Evolutionary conservation across 2,329 filamentous ascomycete species (phyloP), one percentile per base, ranked within the genome.

Genomic region (Diaporthe velutina): DNA sequence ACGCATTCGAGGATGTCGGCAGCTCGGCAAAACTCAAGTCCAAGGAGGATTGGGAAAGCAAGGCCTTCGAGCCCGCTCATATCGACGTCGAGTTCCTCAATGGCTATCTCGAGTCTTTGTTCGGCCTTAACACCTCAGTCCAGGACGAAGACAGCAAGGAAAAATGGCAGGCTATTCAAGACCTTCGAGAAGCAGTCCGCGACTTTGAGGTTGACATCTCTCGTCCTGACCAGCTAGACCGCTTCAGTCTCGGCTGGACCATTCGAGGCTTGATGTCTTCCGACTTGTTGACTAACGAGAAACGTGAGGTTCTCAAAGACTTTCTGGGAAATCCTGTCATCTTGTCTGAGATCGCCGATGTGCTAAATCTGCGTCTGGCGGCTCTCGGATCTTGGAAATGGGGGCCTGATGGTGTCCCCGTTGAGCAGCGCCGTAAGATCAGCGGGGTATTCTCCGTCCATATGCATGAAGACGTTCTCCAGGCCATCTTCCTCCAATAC

Each of bases 391-490:
- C 81, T 4, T 90, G 88, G 88, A 81, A 83, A 0, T 90, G 88
- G 88, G 84, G 84, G 1, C 77, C 82, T 9, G 77, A 81, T 0
- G 81, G 83, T 4, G 83, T 89, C 0, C 79, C 80, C 0, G 78
- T 88, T 0, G 81, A 86, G 76, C 84, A 86, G 79, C 83, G 84
- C 19, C 84, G 86, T n/a, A 86, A 88, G 73, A 84, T 89, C 38
- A 88, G 81, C 19, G 87, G 87, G 0, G 80, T 85, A 33, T 89
- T 87, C 77, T 84, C 86, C 52, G 82, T 88, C n/a, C 83, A 84
- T 74, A 88, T 89, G 85, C 85, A 89, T 48, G 86, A 89, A 75
- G 87, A 90, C 42, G 82, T 88, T 0, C 83, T 89, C 1, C 86
- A 89, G 71, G 86, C 87, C 1, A 83, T 90, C 1, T 85, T 90